Base-by-base conservation (phyloP, 1,284 basidiomycete species). In the Cutaneotrichosporon cyanovorans region DNA sequence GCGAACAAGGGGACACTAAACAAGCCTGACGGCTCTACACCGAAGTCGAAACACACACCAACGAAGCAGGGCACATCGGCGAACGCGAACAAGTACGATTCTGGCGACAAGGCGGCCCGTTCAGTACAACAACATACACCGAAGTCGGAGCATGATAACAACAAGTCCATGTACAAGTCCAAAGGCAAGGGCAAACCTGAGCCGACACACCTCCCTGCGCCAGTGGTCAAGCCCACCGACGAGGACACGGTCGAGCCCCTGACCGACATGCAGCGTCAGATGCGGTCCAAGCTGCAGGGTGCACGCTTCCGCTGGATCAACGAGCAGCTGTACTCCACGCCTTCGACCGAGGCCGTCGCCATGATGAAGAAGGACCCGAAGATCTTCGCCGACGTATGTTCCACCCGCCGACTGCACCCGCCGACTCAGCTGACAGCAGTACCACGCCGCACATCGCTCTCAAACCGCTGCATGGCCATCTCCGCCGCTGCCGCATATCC, bases 231-330 rank as follows among this genome's bases (percentile, higher is more conserved):
- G 33, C 42, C 53, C 34, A 46, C 38, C n/a, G 34, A 49, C 7
- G 33, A 48, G 18, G 51, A 46, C 15, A 48, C 48, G 16, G 58
- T 62, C 20, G 61, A 50, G 4, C 71, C 74, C 12, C 71, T 90
- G 40, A 91, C 88, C 5, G 68, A 77, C 11, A 72, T 91, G 60
- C 88, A 92, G 65, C 77, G 76, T 43, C 74, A 70, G 21, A 84
- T 91, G 80, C 86, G 80, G 66, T 75, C 82, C 38, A 86, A 79
- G 56, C 69, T 92, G 35, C 83, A 85, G 50, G 88, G 88, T 2
- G 87, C 88, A 14, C 79, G 84, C 22, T 92, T 92, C 69, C 79
- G 88, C 86, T 79, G 84, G 74, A 85, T 91, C 56, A 95, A 93
- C 63, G 89, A 92, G 72, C 78, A 77, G 39, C 73, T 95, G 20